Conservation (phyloP, 441 rosid genomes). For the Capsella rubella region DNA sequence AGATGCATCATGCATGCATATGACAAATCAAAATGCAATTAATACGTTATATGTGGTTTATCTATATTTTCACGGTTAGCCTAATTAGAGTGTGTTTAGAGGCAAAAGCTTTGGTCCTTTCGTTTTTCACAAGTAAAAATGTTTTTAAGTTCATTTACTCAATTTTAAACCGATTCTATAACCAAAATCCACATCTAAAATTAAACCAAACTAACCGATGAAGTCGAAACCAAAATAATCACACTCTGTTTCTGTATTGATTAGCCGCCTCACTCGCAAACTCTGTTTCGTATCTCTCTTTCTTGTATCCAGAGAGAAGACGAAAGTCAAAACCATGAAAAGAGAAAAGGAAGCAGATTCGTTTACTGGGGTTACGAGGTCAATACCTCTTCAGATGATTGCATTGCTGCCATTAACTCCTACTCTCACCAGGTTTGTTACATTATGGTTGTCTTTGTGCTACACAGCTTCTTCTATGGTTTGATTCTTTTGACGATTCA, state of each 20-base stretch:
- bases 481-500: slow-evolving; percentile 2
- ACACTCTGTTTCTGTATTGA: neutral
- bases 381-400: slow-evolving; percentile 64
- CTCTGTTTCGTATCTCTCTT: slow-evolving; percentile 9
- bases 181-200: too few relatives aligned
- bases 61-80: neutral
- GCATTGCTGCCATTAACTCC: slow-evolving; percentile 71
- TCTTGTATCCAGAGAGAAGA: slow-evolving; percentile 14
- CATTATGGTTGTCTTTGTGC: neutral
- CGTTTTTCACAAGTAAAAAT: neutral
- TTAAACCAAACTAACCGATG: too few relatives aligned
- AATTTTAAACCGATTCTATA: too few relatives aligned
- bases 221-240: too few relatives aligned
- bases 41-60: neutral
- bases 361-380: slow-evolving; percentile 81
- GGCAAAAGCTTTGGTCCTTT: neutral
- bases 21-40: neutral
- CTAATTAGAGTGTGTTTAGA: neutral
- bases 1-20: neutral
- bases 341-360: slow-evolving; percentile 34
- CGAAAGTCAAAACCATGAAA: neutral
- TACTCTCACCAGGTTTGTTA: slow-evolving; percentile 69
- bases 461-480: neutral
- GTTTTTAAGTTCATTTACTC: neutral
- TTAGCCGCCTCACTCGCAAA: neutral